These are phyloP conservation scores for Gypsophila paniculata DNA, from an alignment of 179 eudicot species.

Conservation along the genomic window DNA sequence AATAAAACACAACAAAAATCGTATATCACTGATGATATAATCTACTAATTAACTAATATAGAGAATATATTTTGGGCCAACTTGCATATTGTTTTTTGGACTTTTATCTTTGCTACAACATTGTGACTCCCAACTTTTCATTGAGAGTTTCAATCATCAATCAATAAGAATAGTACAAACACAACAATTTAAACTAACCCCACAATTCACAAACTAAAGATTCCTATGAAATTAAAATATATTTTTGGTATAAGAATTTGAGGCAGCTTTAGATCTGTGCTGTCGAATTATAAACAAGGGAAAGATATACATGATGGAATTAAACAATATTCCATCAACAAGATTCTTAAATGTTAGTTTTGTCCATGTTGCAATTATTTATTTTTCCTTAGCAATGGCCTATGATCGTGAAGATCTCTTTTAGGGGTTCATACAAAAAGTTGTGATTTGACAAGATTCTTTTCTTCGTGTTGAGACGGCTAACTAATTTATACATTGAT, in stretches of 20 bases:
- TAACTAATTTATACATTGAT: too few relatives aligned
- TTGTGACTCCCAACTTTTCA: too few relatives aligned
- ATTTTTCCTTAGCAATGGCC: neutral
- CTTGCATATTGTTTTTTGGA: too few relatives aligned
- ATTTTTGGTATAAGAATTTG: neutral
- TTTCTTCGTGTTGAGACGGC: neutral
- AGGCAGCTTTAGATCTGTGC: neutral
- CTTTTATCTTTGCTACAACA: too few relatives aligned
- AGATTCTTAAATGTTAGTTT: neutral
- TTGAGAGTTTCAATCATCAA: too few relatives aligned
- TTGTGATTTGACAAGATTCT: slow-evolving; percentile 5
- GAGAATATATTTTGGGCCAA: too few relatives aligned
- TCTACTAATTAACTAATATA: too few relatives aligned
- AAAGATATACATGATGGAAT: neutral
- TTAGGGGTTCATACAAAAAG: neutral
- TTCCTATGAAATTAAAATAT: neutral
- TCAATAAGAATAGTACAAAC: too few relatives aligned
- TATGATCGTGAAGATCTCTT: slow-evolving; percentile 5
- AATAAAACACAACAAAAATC: too few relatives aligned
- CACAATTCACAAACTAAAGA: neutral
- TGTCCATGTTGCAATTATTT: neutral
- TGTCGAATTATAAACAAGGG: neutral
- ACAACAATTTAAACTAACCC: too few relatives aligned
- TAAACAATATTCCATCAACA: neutral
- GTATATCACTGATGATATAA: too few relatives aligned